Base-by-base conservation (phyloP, 2,329 filamentous ascomycete species). In the Verticillium isaacii region DNA sequence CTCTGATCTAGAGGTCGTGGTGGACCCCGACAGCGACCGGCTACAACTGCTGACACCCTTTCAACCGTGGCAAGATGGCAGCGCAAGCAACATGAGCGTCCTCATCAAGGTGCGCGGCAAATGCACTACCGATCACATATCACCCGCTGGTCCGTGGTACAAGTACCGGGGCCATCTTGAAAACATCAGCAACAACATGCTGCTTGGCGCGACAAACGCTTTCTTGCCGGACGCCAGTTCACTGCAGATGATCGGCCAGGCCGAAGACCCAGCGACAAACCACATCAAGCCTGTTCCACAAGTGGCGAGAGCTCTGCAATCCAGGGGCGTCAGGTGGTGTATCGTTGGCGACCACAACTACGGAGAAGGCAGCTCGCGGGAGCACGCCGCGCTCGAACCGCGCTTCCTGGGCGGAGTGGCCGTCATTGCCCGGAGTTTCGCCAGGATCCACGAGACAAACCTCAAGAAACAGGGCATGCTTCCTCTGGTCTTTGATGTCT, bases 401-500 rank as follows among this genome's bases (percentile, higher is more conserved):
- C 84, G 92, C 72, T 91, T 93, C 80, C 84, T 95, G 64, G 91
- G 91, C 68, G 91, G 91, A 75, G 83, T 93, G 69, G 88, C 91
- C 68, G 90, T 95, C 76, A 91, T 95, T 71, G 89, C 86, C 74
- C 87, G 89, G 77, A 89, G 85, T 64, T 95, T 96, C 77, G 92
- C 92, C 70, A 89, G 91, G 84, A 95, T 95, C 72, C 91, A 95
- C 83, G 92, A 95, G 83, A 94, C 92, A 75, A 95, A 95, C 81
- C 82, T 96, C 76, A 95, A 95, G 89, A 95, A 95, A 86, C 91
- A 93, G 81, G 70, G 66, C 1, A 69, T 71, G 66, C 62, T 71
- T 15, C 66, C 69, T 68, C 80, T 93, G 67, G 92, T 89, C 63
- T 92, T 93, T 80, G 75, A 81, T 60, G 82, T 92, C 72, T 87